Evolutionary conservation across 768 basidiomycete species (phyloP), one percentile per base, ranked within the genome.

Genomic region (Hygrophorus russula): DNA sequence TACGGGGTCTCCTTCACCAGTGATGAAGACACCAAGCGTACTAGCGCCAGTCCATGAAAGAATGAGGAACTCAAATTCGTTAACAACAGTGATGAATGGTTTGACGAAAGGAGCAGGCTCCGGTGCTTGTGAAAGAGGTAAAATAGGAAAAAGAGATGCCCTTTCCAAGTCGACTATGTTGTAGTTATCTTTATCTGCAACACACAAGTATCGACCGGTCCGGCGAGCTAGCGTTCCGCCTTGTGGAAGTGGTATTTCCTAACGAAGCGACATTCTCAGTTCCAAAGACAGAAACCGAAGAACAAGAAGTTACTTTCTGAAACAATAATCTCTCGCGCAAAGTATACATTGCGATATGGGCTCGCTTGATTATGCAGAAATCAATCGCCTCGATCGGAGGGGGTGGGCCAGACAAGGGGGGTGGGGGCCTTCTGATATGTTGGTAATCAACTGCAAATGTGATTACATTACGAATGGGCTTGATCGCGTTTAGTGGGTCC

Each of bases 11-110:
- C 90, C 92, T 2, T 77, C 74, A 0, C 79, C 75, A 11, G 75
- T 88, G 50, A 97, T 70, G 52, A 97, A 98, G 8, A 98, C 64
- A 0, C 93, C 93, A 32, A 97, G 66, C 0, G 87, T 86, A 41
- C 73, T 78, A 3, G 69, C 63, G 11, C 88, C 93, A 1, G 82
- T 91, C 75, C 83, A 92, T 2, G 85, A 86, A 12, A 89, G 67
- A 15, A 96, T 70, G 34, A 97, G 71, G 51, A 92, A 96, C 59
- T 96, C 92, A 50, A 74, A 76, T 24, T 76, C 76, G 29, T 73
- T 69, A 18, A 93, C 74, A 17, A 89, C 76, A 1, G 79, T 76
- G 38, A 94, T 87, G 18, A 73, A 75, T 0, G 89, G 88, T 32
- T 79, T 76, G 15, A 80, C 64, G 46, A 64, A 44, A 54, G 60